Percentiles rank a stretch among this genome's conserved stretches.
phyloP scores from a whole-genome alignment of 2,329 filamentous ascomycete genomes.

The Fusarium sp. region DNA sequence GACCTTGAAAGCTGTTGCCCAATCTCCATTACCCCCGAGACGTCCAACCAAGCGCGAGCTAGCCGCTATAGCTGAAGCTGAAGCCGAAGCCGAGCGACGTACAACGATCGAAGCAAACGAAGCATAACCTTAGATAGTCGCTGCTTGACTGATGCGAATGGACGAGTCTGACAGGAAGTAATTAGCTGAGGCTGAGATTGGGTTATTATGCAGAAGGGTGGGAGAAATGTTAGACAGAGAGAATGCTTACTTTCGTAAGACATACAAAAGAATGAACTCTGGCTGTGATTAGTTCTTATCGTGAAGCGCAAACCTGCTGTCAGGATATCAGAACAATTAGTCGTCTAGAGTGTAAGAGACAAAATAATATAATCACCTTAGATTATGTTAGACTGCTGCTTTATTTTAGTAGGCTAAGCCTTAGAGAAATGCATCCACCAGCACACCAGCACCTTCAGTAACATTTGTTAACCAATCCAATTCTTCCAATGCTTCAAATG shows the following conservation, averaged over 20 bases:
- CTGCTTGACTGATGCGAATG: neutral
- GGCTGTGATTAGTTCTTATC: neutral
- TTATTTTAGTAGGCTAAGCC: too few relatives aligned
- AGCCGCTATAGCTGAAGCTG: constrained; percentile 1
- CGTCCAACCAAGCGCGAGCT: neutral
- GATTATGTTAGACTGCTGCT: too few relatives aligned
- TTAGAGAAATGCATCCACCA: too few relatives aligned
- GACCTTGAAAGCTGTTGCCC: constrained; percentile 10
- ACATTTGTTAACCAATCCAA: too few relatives aligned
- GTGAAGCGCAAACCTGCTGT: neutral
- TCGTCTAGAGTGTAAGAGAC: too few relatives aligned
- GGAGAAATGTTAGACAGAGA: neutral
- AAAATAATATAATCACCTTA: too few relatives aligned
- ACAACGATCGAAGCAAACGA: neutral
- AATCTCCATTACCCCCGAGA: neutral
- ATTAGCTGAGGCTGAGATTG: neutral
- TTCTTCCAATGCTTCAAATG: too few relatives aligned
- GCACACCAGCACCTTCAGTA: too few relatives aligned
- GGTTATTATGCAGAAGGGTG: neutral
- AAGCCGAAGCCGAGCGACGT: neutral
- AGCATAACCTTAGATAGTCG: neutral
- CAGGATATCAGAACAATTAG: too few relatives aligned
- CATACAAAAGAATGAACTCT: neutral
- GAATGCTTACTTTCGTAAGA: neutral
- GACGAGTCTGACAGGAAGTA: neutral